Conservation (phyloP, 2,329 filamentous ascomycete genomes). For the Beauveria sp. region DNA sequence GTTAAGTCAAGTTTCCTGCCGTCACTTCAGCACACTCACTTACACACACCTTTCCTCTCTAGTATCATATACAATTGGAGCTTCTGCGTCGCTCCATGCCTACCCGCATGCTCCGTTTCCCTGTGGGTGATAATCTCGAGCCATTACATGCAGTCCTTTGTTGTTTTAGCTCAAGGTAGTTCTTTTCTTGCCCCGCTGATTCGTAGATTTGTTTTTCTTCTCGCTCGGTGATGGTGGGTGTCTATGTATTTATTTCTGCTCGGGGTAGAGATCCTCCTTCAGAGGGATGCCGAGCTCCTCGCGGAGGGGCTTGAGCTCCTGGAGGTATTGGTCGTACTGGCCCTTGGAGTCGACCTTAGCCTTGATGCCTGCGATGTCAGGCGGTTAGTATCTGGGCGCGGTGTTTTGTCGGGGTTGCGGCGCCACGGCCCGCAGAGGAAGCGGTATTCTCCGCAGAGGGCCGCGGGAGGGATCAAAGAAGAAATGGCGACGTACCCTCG, state of each 20-base stretch:
- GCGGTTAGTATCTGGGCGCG: neutral
- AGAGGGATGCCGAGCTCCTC: constrained; percentile 88
- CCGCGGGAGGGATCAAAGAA: neutral
- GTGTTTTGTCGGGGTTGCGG: neutral
- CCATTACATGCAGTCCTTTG: constrained; percentile 5
- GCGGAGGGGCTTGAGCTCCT: constrained; percentile 84
- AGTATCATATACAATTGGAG: constrained; percentile 32
- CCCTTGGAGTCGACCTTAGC: constrained; percentile 98
- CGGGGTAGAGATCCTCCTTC: constrained; percentile 89
- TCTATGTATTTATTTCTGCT: constrained; percentile 32
- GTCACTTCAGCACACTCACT: neutral
- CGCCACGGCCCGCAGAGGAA: no score
- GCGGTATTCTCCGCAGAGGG: no score
- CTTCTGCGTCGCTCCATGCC: constrained; percentile 11
- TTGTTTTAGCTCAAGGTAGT: neutral
- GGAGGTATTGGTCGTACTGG: constrained; percentile 94
- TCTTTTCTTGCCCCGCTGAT: neutral
- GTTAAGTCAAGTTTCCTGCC: neutral
- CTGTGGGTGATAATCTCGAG: neutral
- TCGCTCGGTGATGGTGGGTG: neutral
- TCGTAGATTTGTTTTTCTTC: neutral
- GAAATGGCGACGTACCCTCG: constrained; percentile 61
- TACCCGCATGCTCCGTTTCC: neutral
- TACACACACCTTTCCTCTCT: constrained; percentile 8
- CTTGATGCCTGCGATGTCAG: constrained; percentile 66